A percentile compares a stretch with the other conserved stretches of the same genome.
phyloP scores from a whole-genome alignment of 2,329 filamentous ascomycete species.

The Westerdykella sp. region DNA sequence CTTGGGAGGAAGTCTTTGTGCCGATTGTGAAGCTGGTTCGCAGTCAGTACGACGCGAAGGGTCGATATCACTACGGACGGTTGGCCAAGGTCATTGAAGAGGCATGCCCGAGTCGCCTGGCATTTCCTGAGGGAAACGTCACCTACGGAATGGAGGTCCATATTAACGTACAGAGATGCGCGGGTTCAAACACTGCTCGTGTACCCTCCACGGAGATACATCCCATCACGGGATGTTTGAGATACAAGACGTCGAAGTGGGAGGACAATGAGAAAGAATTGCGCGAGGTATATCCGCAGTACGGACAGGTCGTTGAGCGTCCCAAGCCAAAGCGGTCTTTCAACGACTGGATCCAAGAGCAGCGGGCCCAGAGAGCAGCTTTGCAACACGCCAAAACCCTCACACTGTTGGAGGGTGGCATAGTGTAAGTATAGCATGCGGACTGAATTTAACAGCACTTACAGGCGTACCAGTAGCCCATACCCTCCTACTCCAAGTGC shows the following conservation, averaged over 20 bases:
- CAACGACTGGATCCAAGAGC: conserved; percentile 20
- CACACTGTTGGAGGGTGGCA: not conserved
- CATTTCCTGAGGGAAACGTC: conserved; percentile 29
- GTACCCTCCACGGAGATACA: not conserved
- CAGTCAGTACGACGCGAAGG: conserved; percentile 21
- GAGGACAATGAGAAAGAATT: conserved; percentile 24
- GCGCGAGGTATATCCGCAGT: conserved; percentile 24
- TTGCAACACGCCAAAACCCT: not conserved
- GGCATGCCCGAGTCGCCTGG: conserved; percentile 20
- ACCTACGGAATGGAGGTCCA: not conserved
- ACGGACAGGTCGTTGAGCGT: conserved; percentile 27
- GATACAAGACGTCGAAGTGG: conserved; percentile 14
- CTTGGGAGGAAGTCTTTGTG: conserved; percentile 25
- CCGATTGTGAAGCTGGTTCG: conserved; percentile 28
- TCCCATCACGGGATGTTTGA: not conserved
- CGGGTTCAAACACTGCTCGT: not conserved
- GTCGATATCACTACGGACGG: conserved; percentile 25
- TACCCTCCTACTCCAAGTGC: too few relatives aligned
- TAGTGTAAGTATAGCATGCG: too few relatives aligned
- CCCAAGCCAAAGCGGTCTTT: conserved; percentile 22
- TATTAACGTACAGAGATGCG: not conserved
- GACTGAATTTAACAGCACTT: too few relatives aligned
- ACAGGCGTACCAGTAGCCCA: too few relatives aligned
- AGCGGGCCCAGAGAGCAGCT: not conserved
- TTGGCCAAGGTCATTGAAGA: conserved; percentile 29